Conservation (phyloP, 192 early-diverging fungal species). For the Backusella tarrabulga region DNA sequence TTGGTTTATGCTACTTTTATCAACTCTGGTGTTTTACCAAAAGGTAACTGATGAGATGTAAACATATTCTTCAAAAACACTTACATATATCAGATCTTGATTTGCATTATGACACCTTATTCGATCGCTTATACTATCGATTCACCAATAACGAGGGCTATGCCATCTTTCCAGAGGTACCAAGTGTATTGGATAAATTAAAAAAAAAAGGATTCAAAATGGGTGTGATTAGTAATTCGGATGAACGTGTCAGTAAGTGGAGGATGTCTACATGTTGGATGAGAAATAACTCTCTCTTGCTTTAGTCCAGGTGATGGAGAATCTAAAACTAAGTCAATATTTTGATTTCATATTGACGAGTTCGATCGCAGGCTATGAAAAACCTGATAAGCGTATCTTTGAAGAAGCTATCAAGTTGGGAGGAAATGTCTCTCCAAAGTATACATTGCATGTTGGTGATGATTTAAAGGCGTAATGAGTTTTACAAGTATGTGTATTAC, state of each 20-base stretch:
- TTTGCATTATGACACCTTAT: conserved; percentile 21
- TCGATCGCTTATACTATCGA: conserved; percentile 37
- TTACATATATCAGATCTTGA: conserved; percentile 16
- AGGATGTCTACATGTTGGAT: background rate
- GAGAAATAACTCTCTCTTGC: background rate
- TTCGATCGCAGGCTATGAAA: conserved; percentile 48
- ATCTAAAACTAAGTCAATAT: conserved; percentile 39
- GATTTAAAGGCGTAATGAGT: conserved; percentile 37
- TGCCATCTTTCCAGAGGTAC: conserved; percentile 52
- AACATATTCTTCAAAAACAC: background rate
- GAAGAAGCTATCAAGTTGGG: conserved; percentile 42
- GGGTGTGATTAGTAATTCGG: conserved; percentile 63
- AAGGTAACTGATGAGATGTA: conserved; percentile 18
- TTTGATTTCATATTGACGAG: conserved; percentile 64
- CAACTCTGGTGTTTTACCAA: conserved; percentile 30
- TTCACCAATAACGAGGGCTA: conserved; percentile 52
- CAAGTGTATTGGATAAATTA: conserved; percentile 42
- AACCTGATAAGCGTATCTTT: conserved; percentile 53
- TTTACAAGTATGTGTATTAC: background rate
- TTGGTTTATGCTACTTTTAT: conserved; percentile 49
- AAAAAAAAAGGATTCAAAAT: conserved; percentile 43
- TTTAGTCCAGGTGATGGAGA: conserved; percentile 30
- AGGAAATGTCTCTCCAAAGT: conserved; percentile 28
- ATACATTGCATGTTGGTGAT: conserved; percentile 61
- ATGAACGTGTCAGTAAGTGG: conserved; percentile 49